These are phyloP conservation scores for Elsinoe ampelina DNA, from an alignment of 2,329 filamentous ascomycete genomes.

Conservation along the genomic window DNA sequence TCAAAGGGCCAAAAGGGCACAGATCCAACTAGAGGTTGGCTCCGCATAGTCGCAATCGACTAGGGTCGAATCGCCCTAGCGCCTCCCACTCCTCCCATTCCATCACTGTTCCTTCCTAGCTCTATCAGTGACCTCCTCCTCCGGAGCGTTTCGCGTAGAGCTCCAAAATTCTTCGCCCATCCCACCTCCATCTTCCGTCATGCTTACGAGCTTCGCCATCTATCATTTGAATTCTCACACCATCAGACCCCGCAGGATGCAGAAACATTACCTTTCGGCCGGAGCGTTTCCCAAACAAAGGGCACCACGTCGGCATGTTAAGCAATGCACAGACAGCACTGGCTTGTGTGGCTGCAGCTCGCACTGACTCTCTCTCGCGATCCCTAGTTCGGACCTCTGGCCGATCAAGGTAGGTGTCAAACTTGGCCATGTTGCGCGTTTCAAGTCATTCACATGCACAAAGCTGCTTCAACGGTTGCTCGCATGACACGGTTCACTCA, in stretches of 20 bases:
- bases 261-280: neutral
- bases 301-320: neutral
- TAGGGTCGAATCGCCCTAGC: constrained; percentile 12
- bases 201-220: constrained; percentile 2
- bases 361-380: constrained; percentile 4
- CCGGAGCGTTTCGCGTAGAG: neutral
- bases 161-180: neutral
- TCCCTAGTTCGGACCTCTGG: neutral
- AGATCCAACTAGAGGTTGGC: neutral
- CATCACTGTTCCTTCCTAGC: neutral
- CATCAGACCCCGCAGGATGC: no score
- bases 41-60: constrained; percentile 3
- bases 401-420: neutral
- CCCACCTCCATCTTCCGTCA: constrained; percentile 4
- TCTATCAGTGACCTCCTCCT: constrained; percentile 6
- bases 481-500: constrained; percentile 3
- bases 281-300: neutral
- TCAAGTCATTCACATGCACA: neutral
- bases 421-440: constrained; percentile 3
- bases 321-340: constrained; percentile 10
- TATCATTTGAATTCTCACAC: neutral
- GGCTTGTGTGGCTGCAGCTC: constrained; percentile 5
- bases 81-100: constrained; percentile 11
- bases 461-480: neutral
- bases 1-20: neutral